Conservation (phyloP, 306 rosid genomes). For the Rosa rugosa region DNA sequence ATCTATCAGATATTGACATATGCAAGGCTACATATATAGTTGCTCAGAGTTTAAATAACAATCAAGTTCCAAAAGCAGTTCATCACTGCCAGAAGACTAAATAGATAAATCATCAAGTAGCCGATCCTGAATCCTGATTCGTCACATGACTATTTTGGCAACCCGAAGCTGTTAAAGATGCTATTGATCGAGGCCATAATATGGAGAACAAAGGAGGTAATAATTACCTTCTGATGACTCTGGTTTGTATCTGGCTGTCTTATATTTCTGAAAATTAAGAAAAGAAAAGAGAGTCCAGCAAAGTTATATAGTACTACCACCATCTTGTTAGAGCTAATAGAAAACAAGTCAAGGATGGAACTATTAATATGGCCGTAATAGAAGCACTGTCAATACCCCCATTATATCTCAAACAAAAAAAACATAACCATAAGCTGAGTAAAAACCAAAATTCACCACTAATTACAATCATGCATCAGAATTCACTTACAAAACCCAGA, state of each 20-base stretch:
- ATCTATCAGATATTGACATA: not conserved
- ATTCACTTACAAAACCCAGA: too few relatives aligned
- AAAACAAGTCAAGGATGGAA: too few relatives aligned
- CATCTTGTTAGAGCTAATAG: constrained; percentile 8
- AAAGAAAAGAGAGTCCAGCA: constrained; percentile 7
- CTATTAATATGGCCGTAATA: too few relatives aligned
- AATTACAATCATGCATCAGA: too few relatives aligned
- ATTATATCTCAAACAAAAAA: too few relatives aligned
- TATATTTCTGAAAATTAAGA: constrained; percentile 71
- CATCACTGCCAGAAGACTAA: not conserved
- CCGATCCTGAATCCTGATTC: not conserved
- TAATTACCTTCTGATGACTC: constrained; percentile 77
- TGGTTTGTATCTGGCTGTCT: constrained; percentile 93
- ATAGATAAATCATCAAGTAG: not conserved
- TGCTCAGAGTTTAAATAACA: not conserved
- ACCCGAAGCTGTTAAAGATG: not conserved
- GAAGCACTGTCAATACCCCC: too few relatives aligned
- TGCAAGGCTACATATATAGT: not conserved
- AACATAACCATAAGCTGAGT: too few relatives aligned
- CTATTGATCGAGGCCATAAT: not conserved
- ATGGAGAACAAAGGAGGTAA: constrained; percentile 24
- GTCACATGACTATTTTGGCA: not conserved
- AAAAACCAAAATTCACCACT: too few relatives aligned
- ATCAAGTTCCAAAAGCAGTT: not conserved
- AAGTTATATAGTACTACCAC: constrained; percentile 17